Evolutionary conservation across 2,329 filamentous ascomycete genomes (phyloP), one percentile per base, ranked within the genome.

Genomic region (Aotearoamyces nothofagi): DNA sequence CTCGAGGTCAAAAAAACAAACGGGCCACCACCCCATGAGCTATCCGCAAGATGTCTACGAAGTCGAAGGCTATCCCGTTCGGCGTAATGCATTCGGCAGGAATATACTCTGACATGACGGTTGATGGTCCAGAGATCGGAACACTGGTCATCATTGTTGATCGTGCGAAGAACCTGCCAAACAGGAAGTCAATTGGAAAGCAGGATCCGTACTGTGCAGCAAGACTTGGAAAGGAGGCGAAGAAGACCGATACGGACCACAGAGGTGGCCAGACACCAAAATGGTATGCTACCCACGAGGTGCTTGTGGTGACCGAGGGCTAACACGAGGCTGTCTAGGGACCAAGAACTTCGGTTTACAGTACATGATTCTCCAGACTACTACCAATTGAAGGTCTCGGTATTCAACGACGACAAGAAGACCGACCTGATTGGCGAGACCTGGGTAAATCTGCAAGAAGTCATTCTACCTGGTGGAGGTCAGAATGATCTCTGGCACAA

Each of bases 371-470:
- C 84, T 10, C 77, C 84, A 11, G 90, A 98, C 55, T 98, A 98
- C 60, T 84, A 83, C 55, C 82, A 86, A 50, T 66, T 98, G 33
- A 98, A 98, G 52, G 66, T 96, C 10, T 94, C 87, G 3, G 71
- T 96, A 5, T 98, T 98, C 59, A 94, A 93, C 50, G 90, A 98
- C 46, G 90, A 98, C 56, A 96, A 94, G 60, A 92, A 79, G 59
- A 96, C 87, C 0, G 90, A 98, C 41, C 56, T 98, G 39, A 94
- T 98, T 44, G 90, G 90, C 39, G 90, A 98, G 55, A 75, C 81
- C 5, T 94, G 82, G 77, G 70, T 96, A 33, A 78, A 81, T 46
- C 63, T 98, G 34, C 73, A 75, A 41, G 67, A 72, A 41, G 79
- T 98, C 43, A 69, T 98, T 37, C 66, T 86, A 12, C 63, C 74